Evolutionary conservation across 2,329 filamentous ascomycete genomes (phyloP).

Genomic region (Talaromyces marneffei): DNA sequence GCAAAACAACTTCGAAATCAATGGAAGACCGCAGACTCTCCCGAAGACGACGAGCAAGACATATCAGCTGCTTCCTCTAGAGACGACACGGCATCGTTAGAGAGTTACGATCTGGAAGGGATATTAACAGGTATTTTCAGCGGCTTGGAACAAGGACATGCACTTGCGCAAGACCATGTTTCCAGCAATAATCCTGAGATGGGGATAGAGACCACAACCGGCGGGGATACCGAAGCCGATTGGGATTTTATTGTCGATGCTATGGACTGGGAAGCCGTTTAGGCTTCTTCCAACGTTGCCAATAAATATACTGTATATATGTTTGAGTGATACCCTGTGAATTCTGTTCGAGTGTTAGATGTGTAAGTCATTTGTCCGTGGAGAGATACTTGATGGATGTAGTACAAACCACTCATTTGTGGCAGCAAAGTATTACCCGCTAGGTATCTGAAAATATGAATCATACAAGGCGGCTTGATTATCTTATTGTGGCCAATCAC

Average conservation of each 20-base stretch:
- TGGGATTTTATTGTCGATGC: conserved; percentile 57
- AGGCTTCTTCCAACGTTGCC: background rate
- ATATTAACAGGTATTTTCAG: conserved; percentile 55
- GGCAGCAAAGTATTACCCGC: background rate
- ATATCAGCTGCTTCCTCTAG: background rate
- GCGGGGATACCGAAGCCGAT: conserved; percentile 34
- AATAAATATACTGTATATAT: background rate
- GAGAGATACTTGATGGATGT: background rate
- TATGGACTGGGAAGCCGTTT: conserved; percentile 52
- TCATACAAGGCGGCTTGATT: no score
- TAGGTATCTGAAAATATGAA: no score
- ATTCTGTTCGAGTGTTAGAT: background rate
- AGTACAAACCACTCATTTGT: background rate
- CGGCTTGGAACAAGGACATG: conserved; percentile 56
- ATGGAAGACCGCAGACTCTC: conserved; percentile 14
- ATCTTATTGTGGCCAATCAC: no score
- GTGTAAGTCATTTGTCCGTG: background rate
- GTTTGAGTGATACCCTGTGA: conserved; percentile 2
- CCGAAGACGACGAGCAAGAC: conserved; percentile 5
- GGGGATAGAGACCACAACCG: background rate
- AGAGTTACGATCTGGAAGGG: conserved; percentile 56
- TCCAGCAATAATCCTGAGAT: conserved; percentile 20
- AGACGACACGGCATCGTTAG: conserved; percentile 31
- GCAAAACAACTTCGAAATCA: conserved; percentile 14
- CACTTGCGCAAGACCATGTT: conserved; percentile 46